Evolutionary conservation across 306 rosid species (phyloP).

Genomic region (Gleditsia sinensis): DNA sequence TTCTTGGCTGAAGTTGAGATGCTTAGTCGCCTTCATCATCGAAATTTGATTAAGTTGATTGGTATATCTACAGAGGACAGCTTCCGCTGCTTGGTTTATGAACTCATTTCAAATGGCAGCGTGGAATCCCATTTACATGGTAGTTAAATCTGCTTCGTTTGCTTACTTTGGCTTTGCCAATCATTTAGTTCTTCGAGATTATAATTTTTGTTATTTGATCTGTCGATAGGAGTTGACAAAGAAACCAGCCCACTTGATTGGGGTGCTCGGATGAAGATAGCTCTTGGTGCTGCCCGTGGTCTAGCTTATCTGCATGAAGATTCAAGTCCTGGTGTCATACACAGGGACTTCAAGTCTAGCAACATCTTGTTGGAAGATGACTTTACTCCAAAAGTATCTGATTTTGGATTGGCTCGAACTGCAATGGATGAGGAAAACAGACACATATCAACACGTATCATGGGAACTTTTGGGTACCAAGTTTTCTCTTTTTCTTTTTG

Average conservation of each 20-base stretch:
- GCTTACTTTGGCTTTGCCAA: slow-evolving; percentile 10
- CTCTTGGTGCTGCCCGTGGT: slow-evolving; percentile 93
- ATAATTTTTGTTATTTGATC: slow-evolving; percentile 1
- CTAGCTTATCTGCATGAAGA: slow-evolving; percentile 91
- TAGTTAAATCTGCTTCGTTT: slow-evolving; percentile 32
- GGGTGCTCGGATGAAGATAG: slow-evolving; percentile 76
- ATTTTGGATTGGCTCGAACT: slow-evolving; percentile 85
- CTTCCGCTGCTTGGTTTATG: slow-evolving; percentile 77
- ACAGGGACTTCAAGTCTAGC: slow-evolving; percentile 91
- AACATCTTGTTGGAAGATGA: slow-evolving; percentile 86
- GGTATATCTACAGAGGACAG: slow-evolving; percentile 73
- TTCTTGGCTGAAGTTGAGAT: no score
- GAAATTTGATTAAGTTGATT: slow-evolving; percentile 85
- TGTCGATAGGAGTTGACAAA: slow-evolving; percentile 64
- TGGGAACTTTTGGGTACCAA: slow-evolving; percentile 95
- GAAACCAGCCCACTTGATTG: slow-evolving; percentile 69
- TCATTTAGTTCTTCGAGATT: slow-evolving; percentile 19
- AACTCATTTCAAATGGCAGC: slow-evolving; percentile 85
- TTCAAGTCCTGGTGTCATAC: slow-evolving; percentile 89
- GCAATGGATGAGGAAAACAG: slow-evolving; percentile 66
- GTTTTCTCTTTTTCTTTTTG: neutral
- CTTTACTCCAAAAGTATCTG: slow-evolving; percentile 82
- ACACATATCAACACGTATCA: slow-evolving; percentile 78
- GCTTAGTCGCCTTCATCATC: slow-evolving; percentile 95
- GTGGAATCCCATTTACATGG: slow-evolving; percentile 93